A percentile compares a stretch with the other conserved stretches of the same genome.
These are phyloP conservation scores for Solanum sitiens DNA, from an alignment of 257 asterid species.

Conservation along the genomic window DNA sequence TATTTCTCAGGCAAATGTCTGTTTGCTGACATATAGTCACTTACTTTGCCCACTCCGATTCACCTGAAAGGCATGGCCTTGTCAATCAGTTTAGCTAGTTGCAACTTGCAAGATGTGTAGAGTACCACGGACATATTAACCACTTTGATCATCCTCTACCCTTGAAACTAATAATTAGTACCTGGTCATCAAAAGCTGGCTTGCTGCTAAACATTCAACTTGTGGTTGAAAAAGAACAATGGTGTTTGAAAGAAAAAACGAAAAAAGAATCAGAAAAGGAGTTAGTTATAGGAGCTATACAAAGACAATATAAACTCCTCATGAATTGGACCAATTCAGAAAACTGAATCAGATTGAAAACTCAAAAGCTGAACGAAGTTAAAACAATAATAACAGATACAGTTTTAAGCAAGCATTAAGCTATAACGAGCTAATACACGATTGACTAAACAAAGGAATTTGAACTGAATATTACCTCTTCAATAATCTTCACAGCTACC, in stretches of 20 bases:
- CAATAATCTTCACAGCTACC: conserved; percentile 80
- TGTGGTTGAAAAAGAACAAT: background rate
- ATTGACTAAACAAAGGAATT: background rate
- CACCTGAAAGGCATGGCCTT: background rate
- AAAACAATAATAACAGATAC: background rate
- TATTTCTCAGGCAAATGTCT: background rate
- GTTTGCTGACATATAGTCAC: background rate
- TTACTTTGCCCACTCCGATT: background rate
- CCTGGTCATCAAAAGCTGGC: background rate
- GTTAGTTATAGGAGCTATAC: background rate
- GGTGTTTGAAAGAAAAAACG: background rate
- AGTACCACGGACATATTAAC: background rate
- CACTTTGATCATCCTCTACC: background rate
- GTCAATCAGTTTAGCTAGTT: background rate
- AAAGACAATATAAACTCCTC: background rate
- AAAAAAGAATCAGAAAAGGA: background rate
- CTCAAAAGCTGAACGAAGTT: background rate
- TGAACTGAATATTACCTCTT: conserved; percentile 43
- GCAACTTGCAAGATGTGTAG: background rate
- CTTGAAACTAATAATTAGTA: background rate
- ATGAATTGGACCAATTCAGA: background rate
- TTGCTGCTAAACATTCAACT: background rate
- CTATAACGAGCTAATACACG: background rate
- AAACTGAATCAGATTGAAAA: background rate
- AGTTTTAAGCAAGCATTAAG: background rate